A percentile compares a stretch with the other conserved stretches of the same genome.
Evolutionary conservation across 1,284 basidiomycete genomes (phyloP).

Genomic region (Marasmius tenuissimus): DNA sequence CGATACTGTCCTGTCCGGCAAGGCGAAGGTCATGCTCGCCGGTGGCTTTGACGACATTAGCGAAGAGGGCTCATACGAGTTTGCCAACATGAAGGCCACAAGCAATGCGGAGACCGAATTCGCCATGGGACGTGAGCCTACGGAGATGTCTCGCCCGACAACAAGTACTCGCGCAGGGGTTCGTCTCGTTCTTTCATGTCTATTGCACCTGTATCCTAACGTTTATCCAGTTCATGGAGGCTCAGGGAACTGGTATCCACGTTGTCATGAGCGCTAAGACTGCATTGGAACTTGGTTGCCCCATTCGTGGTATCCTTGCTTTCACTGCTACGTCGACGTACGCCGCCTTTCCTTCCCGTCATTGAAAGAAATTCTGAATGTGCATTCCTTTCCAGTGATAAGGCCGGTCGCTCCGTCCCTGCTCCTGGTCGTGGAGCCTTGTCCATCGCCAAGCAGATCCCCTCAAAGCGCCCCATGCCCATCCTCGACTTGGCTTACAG

Average conservation of each 20-base stretch:
- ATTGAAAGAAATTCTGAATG: conserved; percentile 1
- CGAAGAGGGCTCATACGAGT: conserved; percentile 96
- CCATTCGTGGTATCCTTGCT: conserved; percentile 91
- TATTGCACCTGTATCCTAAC: conserved; percentile 12
- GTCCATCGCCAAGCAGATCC: conserved; percentile 80
- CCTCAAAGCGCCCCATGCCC: conserved; percentile 71
- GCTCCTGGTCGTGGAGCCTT: conserved; percentile 91
- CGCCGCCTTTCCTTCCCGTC: conserved; percentile 28
- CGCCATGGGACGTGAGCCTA: conserved; percentile 97
- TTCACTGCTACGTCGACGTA: conserved; percentile 97
- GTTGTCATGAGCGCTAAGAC: conserved; percentile 97
- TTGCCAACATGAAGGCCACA: conserved; percentile 99
- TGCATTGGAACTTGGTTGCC: conserved; percentile 90
- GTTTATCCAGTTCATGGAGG: conserved; percentile 84
- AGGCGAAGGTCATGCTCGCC: conserved; percentile 99
- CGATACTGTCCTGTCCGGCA: conserved; percentile 91
- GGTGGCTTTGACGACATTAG: conserved; percentile 98
- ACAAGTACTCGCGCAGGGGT: conserved; percentile 94
- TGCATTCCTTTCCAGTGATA: conserved; percentile 59
- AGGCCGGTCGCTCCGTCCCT: conserved; percentile 92
- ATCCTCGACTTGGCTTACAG: conserved; percentile 87
- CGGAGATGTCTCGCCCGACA: conserved; percentile 97
- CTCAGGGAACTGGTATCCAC: conserved; percentile 95
- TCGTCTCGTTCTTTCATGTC: conserved; percentile 23
- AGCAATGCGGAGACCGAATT: conserved; percentile 96